Evolutionary conservation across 805 yeast genomes (phyloP).

Genomic region (Kodamaea nitidulidarum): DNA sequence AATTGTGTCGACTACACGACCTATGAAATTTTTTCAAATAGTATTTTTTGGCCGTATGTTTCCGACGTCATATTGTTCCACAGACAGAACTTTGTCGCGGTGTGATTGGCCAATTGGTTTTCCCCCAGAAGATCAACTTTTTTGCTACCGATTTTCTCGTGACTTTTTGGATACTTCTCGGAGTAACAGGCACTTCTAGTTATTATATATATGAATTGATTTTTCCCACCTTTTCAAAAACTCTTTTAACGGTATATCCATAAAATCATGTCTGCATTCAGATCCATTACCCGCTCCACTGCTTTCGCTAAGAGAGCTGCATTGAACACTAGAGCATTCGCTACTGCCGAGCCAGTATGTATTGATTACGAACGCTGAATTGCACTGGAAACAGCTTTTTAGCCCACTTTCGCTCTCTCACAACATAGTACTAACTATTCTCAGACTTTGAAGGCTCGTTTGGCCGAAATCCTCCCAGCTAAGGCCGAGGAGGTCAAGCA

Average conservation of each 20-base stretch:
- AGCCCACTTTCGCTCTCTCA: neutral
- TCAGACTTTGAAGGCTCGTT: conserved; percentile 86
- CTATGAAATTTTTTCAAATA: conserved; percentile 3
- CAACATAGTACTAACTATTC: conserved; percentile 14
- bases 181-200: conserved; percentile 4
- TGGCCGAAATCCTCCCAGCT: conserved; percentile 87
- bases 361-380: neutral
- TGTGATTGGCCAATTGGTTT: conserved; percentile 9
- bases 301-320: conserved; percentile 24
- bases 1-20: conserved; percentile 4
- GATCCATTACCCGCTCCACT: conserved; percentile 36
- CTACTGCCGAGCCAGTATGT: conserved; percentile 37
- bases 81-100: conserved; percentile 2
- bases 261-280: conserved; percentile 30
- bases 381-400: neutral
- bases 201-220: conserved; percentile 12
- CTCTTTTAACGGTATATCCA: conserved; percentile 11
- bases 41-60: conserved; percentile 8
- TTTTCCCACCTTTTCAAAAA: conserved; percentile 13
- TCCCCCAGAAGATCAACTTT: conserved; percentile 6
- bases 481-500: conserved; percentile 88
- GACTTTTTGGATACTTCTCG: conserved; percentile 3
- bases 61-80: conserved; percentile 6
- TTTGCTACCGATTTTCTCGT: conserved; percentile 4
- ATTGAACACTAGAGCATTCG: conserved; percentile 24